These are phyloP conservation scores for Calonectria pauciramosa DNA, from an alignment of 2,329 filamentous ascomycete species.

Conservation along the genomic window DNA sequence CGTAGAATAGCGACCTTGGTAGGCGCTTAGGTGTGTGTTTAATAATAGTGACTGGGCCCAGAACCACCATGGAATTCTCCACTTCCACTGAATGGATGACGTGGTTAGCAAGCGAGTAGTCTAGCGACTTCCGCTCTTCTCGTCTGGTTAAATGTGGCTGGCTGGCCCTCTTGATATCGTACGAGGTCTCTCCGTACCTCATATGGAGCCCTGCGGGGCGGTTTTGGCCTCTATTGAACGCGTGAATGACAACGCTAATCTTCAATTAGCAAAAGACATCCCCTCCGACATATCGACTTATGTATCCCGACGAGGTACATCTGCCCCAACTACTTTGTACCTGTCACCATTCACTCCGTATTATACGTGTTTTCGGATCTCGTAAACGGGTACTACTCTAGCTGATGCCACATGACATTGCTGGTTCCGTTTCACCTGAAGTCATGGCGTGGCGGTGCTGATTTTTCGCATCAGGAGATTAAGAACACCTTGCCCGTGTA, in stretches of 20 bases:
- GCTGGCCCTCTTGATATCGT: not conserved
- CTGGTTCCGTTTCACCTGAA: too few species aligned
- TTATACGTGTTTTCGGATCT: too few species aligned
- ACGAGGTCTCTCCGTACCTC: not conserved
- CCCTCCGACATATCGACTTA: not conserved
- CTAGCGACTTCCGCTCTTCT: not conserved
- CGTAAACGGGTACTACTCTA: too few species aligned
- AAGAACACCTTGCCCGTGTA: too few species aligned
- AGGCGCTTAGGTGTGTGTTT: not conserved
- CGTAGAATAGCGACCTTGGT: not conserved
- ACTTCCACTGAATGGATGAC: not conserved
- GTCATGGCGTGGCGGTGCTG: too few species aligned
- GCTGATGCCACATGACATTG: too few species aligned
- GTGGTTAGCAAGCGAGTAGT: not conserved
- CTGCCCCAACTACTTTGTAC: too few species aligned
- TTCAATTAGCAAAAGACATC: not conserved
- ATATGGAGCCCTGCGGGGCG: not conserved
- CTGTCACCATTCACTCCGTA: too few species aligned
- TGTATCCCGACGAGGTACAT: not conserved
- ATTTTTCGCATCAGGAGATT: too few species aligned
- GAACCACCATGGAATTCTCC: not conserved
- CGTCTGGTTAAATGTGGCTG: not conserved
- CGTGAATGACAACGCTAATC: not conserved
- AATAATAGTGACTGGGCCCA: not conserved
- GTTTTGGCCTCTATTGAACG: not conserved